Evolutionary conservation across 2,329 filamentous ascomycete genomes (phyloP).

Genomic region (Colletotrichum magnum): DNA sequence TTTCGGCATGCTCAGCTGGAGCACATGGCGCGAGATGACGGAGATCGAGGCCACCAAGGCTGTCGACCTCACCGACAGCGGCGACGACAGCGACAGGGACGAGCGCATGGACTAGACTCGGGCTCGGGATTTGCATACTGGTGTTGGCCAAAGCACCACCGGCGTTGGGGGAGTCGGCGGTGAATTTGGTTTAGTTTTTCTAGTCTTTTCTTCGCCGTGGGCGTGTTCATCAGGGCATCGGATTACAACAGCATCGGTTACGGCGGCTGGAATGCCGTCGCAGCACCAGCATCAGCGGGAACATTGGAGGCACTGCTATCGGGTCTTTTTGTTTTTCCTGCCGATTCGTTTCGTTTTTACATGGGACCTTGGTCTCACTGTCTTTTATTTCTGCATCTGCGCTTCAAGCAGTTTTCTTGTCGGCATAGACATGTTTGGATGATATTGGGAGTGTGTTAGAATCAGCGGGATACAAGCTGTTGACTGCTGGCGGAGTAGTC

Average conservation of each 20-base stretch:
- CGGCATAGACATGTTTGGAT: conserved; percentile 17
- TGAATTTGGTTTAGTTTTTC: conserved; percentile 19
- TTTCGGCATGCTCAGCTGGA: conserved; percentile 89
- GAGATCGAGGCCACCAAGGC: conserved; percentile 80
- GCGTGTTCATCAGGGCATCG: conserved; percentile 28
- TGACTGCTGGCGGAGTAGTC: conserved; percentile 15
- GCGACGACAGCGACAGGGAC: conserved; percentile 62
- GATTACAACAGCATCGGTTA: conserved; percentile 21
- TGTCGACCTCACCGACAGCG: conserved; percentile 60
- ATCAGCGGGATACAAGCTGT: conserved; percentile 10
- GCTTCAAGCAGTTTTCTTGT: too few relatives aligned
- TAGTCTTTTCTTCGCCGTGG: conserved; percentile 13
- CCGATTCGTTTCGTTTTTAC: conserved; percentile 1
- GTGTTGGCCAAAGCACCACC: conserved; percentile 24
- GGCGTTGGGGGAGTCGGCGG: conserved; percentile 31
- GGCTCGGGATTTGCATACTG: conserved; percentile 24
- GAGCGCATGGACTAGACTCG: conserved; percentile 48
- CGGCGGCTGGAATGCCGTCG: conserved; percentile 6
- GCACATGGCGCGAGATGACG: conserved; percentile 92
- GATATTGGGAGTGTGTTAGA: not conserved
- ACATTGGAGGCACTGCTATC: conserved; percentile 5
- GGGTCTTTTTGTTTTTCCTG: conserved; percentile 3
- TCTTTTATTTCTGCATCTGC: not conserved
- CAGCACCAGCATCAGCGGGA: conserved; percentile 1
- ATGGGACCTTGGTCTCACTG: conserved; percentile 11